Base-by-base conservation (phyloP, 169 alveolate genomes). In the Plasmodium vivax region DNA sequence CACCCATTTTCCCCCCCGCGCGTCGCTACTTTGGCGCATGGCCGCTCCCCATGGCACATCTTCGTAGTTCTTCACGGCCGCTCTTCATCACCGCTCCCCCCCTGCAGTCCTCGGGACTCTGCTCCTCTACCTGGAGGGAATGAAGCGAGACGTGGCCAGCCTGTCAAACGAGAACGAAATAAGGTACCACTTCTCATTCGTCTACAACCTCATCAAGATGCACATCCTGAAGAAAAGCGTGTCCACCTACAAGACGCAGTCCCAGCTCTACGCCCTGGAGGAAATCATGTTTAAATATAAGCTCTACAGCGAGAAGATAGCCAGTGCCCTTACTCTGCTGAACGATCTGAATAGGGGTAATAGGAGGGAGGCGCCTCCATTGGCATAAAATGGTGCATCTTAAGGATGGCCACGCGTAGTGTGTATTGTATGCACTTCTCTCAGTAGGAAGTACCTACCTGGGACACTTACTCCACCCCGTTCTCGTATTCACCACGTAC, bases 231-330 rank as follows among this genome's bases (percentile, higher is more conserved):
- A 81, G 51, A 71, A 56, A 38, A 43, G 32, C 1, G 43, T 43
- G n/a, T 19, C 30, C 0, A 12, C 81, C 30, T 10, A 79, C 19
- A 45, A 30, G 82, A 80, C 38, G n/a, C n/a, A 79, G 27, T 27
- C 12, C 72, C 30, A 80, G 34, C 51, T 90, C 12, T 56, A 34
- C 30, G 23, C 83, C 34, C 12, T 90, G 73, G 91, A 90, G 54
- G 82, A 90, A 90, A 90, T 80, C 32, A 90, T 90, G 72, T 90
- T 90, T 80, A 79, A 90, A 30, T 68, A 90, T 68, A 79, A 90
- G 32, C 34, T 90, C 41, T 90, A 90, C 74, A 80, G 83, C 90
- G 83, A 90, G 72, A 90, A 90, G 14, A 41, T 90, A 80, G 74
- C 79, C 19, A 47, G 9, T 51, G 62, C 80, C 4, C 75, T 90